Percentiles rank a stretch among this genome's conserved stretches.
Evolutionary conservation across 202 grass and related monocot species (phyloP).

Genomic region (Schoenoplectus triqueter): DNA sequence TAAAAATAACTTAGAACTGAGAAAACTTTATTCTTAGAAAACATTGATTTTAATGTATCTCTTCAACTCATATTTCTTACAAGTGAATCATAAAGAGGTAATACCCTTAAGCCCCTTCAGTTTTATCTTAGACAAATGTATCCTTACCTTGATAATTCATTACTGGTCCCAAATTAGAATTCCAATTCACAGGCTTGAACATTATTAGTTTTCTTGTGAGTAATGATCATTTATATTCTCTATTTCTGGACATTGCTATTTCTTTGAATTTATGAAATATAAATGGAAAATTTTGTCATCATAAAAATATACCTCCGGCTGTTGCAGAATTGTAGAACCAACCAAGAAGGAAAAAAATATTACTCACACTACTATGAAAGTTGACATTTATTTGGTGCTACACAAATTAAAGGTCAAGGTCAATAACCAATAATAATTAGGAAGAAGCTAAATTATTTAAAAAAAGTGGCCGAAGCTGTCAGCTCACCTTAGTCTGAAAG

Average conservation of each 20-base stretch:
- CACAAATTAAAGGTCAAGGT: background rate
- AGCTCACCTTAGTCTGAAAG: slow-evolving; percentile 52
- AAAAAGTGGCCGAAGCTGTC: background rate
- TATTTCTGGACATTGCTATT: background rate
- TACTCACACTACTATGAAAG: background rate
- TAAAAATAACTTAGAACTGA: slow-evolving; percentile 1
- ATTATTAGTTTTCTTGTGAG: too few relatives aligned
- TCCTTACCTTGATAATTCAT: too few relatives aligned
- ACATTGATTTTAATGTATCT: background rate
- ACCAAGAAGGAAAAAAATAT: background rate
- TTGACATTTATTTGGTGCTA: background rate
- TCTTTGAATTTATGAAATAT: background rate
- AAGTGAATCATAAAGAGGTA: background rate
- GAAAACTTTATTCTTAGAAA: background rate
- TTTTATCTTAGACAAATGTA: background rate
- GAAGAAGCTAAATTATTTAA: background rate
- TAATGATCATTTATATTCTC: background rate
- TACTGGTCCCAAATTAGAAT: too few relatives aligned
- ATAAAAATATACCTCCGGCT: background rate
- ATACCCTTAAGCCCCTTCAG: background rate
- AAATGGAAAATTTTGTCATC: background rate
- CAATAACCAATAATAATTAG: background rate
- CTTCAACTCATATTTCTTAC: background rate
- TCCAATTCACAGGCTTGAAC: too few relatives aligned
- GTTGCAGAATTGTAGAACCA: background rate